Evolutionary conservation across 1,139 yeast species (phyloP).

Genomic region (Hyphopichia fennica): DNA sequence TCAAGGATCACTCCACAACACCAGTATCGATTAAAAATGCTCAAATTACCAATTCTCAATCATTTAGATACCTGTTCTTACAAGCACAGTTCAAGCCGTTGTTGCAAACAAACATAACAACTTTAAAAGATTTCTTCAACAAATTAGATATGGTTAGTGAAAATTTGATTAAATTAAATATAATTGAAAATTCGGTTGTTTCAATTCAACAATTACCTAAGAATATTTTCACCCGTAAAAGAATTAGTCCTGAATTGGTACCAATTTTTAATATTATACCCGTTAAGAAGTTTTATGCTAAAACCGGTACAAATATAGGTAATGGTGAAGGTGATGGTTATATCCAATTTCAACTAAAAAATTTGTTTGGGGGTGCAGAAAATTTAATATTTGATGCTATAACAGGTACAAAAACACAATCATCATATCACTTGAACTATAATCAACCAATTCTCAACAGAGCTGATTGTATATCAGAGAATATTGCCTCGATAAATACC

Average conservation of each 20-base stretch:
- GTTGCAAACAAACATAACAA: slow-evolving; percentile 28
- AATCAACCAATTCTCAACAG: slow-evolving; percentile 60
- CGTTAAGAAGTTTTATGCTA: slow-evolving; percentile 66
- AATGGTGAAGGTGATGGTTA: slow-evolving; percentile 96
- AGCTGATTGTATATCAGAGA: slow-evolving; percentile 54
- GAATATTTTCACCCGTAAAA: slow-evolving; percentile 9
- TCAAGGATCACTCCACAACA: slow-evolving; percentile 39
- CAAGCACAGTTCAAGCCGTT: slow-evolving; percentile 57
- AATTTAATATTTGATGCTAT: slow-evolving; percentile 71
- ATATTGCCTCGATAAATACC: slow-evolving; percentile 55
- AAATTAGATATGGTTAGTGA: slow-evolving; percentile 44
- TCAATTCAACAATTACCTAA: slow-evolving; percentile 23
- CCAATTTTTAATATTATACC: slow-evolving; percentile 64
- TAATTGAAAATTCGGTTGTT: slow-evolving; percentile 46
- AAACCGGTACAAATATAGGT: slow-evolving; percentile 92
- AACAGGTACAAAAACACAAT: slow-evolving; percentile 75
- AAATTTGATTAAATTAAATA: slow-evolving; percentile 41
- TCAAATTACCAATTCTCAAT: slow-evolving; percentile 55
- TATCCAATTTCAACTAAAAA: slow-evolving; percentile 70
- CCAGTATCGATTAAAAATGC: slow-evolving; percentile 50
- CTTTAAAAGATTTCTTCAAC: slow-evolving; percentile 36
- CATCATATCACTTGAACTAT: slow-evolving; percentile 67
- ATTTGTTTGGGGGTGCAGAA: slow-evolving; percentile 90
- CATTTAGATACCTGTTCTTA: slow-evolving; percentile 53
- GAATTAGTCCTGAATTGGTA: slow-evolving; percentile 40